These are phyloP conservation scores for Diaporthe humulicola DNA, from an alignment of 2,329 filamentous ascomycete species.

Conservation along the genomic window DNA sequence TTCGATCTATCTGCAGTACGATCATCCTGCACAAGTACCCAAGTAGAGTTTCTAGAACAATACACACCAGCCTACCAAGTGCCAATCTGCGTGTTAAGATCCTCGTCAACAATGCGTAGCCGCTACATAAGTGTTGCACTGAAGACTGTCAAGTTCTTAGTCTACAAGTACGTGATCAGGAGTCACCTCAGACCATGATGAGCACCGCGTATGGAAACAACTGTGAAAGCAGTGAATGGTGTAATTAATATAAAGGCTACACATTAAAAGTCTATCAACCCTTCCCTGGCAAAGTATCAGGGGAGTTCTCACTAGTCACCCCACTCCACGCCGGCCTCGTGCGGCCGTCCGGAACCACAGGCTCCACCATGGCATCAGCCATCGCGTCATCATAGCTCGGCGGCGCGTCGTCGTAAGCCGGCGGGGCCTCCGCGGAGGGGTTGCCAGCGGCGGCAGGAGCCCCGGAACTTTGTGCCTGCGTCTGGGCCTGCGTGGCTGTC, in stretches of 20 bases:
- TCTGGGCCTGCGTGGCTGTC: constrained; percentile 39
- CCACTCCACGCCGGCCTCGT: constrained; percentile 77
- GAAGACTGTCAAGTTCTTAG: neutral
- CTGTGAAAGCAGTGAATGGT: neutral
- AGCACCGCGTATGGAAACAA: neutral
- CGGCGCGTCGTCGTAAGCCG: constrained; percentile 80
- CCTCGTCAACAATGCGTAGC: neutral
- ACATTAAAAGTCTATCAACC: constrained; percentile 43
- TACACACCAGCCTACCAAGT: no score
- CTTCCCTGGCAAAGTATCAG: constrained; percentile 62
- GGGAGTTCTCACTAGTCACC: constrained; percentile 72
- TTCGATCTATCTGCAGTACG: neutral
- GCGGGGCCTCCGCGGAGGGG: constrained; percentile 47
- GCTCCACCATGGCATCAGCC: constrained; percentile 78
- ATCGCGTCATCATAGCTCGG: constrained; percentile 96
- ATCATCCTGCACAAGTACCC: neutral
- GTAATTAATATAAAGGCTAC: constrained; percentile 8
- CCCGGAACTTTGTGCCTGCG: constrained; percentile 21
- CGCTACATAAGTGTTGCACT: neutral
- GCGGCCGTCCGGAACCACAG: constrained; percentile 71
- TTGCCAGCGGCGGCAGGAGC: neutral
- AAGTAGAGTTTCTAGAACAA: neutral
- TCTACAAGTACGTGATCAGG: neutral
- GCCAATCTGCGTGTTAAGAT: neutral
- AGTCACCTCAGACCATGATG: neutral